phyloP scores from a whole-genome alignment of 2,329 filamentous ascomycete species.

The Epichloe coenophiala region DNA sequence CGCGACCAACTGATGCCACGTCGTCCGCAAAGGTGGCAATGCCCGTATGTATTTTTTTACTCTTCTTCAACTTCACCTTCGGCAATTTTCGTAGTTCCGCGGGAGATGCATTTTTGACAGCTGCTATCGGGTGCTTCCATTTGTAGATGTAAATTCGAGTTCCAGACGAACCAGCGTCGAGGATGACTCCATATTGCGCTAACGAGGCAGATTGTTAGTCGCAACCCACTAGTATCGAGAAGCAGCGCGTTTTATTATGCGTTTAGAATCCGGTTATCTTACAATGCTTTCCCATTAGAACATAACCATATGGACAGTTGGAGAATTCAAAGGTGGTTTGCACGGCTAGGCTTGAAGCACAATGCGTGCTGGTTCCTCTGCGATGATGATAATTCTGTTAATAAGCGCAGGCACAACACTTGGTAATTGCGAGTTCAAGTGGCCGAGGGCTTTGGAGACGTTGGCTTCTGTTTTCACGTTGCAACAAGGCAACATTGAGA shows the following conservation, averaged over 20 bases:
- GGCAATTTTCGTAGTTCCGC: slow-evolving; percentile 52
- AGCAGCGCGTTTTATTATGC: background rate
- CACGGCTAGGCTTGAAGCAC: background rate
- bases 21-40: slow-evolving; percentile 80
- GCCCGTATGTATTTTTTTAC: slow-evolving; percentile 86
- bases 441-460: no score
- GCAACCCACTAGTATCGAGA: background rate
- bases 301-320: background rate
- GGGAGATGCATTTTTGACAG: slow-evolving; percentile 35
- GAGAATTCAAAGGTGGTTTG: background rate
- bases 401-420: background rate
- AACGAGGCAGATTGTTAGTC: background rate
- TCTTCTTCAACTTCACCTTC: slow-evolving; percentile 70
- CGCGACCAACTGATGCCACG: slow-evolving; percentile 61
- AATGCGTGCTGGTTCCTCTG: background rate
- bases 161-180: slow-evolving; percentile 95
- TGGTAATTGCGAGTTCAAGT: background rate
- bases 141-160: slow-evolving; percentile 89
- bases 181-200: slow-evolving; percentile 79
- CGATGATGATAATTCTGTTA: background rate
- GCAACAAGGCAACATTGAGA: no score
- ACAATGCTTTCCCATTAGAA: slow-evolving; percentile 18
- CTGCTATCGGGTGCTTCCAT: slow-evolving; percentile 68
- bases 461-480: no score
- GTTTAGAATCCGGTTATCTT: slow-evolving; percentile 1